Evolutionary conservation across 441 rosid genomes (phyloP).

Genomic region (Omphalea diandra): DNA sequence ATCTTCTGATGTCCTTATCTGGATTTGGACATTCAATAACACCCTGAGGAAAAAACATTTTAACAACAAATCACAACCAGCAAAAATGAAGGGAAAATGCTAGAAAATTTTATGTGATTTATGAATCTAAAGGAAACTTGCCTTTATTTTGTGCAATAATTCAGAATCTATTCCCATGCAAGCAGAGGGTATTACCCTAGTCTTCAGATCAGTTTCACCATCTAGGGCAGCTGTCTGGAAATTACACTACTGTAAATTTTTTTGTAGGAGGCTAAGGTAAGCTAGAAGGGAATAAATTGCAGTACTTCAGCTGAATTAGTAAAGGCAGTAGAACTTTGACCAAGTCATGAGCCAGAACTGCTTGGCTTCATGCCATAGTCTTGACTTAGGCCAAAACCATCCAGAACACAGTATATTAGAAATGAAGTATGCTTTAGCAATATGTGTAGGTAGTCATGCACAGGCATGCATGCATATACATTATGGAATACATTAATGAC

Average conservation of each 20-base stretch:
- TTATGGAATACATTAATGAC: too few relatives aligned
- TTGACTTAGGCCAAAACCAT: constrained; percentile 5
- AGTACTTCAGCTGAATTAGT: neutral
- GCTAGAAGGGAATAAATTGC: constrained; percentile 1
- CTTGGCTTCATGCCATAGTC: neutral
- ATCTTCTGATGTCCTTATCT: constrained; percentile 95
- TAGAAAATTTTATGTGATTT: constrained; percentile 1
- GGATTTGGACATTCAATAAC: constrained; percentile 96
- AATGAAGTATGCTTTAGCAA: neutral
- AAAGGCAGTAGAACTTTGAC: neutral
- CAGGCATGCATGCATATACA: neutral
- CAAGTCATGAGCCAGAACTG: neutral
- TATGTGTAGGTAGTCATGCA: too few relatives aligned
- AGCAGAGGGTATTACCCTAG: constrained; percentile 85
- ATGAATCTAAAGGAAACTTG: constrained; percentile 29
- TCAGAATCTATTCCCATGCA: constrained; percentile 93
- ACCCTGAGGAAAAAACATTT: constrained; percentile 55
- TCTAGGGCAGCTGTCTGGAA: constrained; percentile 93
- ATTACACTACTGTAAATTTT: too few relatives aligned
- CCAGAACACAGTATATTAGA: neutral
- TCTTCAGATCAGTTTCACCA: constrained; percentile 97
- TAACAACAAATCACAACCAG: constrained; percentile 13
- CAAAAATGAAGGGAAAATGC: neutral
- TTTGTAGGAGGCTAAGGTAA: neutral
- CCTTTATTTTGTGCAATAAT: constrained; percentile 94